Evolutionary conservation across 768 basidiomycete genomes (phyloP).

Genomic region (Filobasidium wieringae): DNA sequence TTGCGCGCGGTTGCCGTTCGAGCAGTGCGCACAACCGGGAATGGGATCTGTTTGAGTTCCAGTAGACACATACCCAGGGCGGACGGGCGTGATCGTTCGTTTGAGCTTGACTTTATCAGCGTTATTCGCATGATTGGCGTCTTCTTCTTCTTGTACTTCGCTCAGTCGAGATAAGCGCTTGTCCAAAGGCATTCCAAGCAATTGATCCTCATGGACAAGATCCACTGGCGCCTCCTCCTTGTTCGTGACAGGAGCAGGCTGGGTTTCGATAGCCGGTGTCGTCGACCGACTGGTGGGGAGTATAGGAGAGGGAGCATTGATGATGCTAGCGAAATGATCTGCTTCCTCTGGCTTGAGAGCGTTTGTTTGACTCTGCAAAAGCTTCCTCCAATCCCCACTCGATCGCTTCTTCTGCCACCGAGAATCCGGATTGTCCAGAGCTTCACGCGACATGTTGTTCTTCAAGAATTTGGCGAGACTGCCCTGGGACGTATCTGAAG

Average conservation of each 20-base stretch:
- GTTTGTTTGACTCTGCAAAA: not conserved
- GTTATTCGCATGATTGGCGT: not conserved
- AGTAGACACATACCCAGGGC: not conserved
- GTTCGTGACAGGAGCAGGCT: not conserved
- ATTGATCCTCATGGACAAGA: not conserved
- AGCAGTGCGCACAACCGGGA: not conserved
- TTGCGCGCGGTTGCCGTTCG: too few relatives aligned
- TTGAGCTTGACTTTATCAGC: not conserved
- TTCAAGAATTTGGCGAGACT: not conserved
- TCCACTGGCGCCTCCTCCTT: not conserved
- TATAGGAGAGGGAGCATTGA: not conserved
- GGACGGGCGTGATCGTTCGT: not conserved
- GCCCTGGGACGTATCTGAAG: not conserved
- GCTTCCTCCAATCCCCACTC: not conserved
- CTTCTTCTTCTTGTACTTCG: not conserved
- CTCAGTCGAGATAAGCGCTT: not conserved
- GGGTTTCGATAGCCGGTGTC: not conserved
- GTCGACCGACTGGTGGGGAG: not conserved
- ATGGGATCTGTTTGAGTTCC: not conserved
- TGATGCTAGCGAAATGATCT: not conserved
- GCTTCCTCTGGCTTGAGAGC: not conserved
- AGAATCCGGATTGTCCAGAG: not conserved
- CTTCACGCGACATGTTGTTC: not conserved
- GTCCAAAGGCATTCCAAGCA: not conserved
- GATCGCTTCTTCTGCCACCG: not conserved